Percentiles rank a stretch among this genome's conserved stretches.
phyloP scores from a whole-genome alignment of 2,329 filamentous ascomycete species.

The Pseudonectria foliicola region DNA sequence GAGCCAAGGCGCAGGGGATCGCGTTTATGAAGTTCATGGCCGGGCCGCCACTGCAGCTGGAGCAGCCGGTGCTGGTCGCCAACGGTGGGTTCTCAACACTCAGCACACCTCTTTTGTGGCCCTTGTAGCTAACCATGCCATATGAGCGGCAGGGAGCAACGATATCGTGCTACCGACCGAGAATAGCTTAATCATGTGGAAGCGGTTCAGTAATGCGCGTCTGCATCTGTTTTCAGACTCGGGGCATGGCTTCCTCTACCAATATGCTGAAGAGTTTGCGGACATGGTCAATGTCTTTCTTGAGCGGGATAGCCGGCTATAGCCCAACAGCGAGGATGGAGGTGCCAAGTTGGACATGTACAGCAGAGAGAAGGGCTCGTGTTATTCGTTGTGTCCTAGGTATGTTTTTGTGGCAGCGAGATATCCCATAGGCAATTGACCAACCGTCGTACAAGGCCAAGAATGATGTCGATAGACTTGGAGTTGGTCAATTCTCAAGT shows the following conservation, averaged over 20 bases:
- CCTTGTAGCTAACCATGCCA: no score
- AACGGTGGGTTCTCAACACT: constrained; percentile 24
- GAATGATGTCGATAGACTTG: no score
- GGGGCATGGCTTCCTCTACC: constrained; percentile 30
- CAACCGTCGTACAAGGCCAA: no score
- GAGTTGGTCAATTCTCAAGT: no score
- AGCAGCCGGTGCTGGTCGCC: constrained; percentile 31
- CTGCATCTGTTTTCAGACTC: constrained; percentile 29
- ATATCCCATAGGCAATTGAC: no score
- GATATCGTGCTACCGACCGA: constrained; percentile 29
- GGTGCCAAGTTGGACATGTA: no score
- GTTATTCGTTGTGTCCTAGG: no score
- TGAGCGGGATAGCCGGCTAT: constrained; percentile 14
- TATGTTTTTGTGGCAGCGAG: no score
- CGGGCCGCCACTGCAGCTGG: constrained; percentile 24
- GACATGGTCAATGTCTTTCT: constrained; percentile 27
- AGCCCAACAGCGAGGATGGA: background rate
- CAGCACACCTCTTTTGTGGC: no score
- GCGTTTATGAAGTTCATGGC: constrained; percentile 30
- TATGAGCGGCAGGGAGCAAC: constrained; percentile 23
- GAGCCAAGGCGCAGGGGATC: constrained; percentile 23
- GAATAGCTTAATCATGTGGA: constrained; percentile 32
- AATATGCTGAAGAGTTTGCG: constrained; percentile 26
- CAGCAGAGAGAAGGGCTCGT: no score
- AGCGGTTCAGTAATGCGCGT: constrained; percentile 26